A percentile compares a stretch with the other conserved stretches of the same genome.
Conservation (phyloP, 345 rosid species). For the Eucalyptus decipiens region DNA sequence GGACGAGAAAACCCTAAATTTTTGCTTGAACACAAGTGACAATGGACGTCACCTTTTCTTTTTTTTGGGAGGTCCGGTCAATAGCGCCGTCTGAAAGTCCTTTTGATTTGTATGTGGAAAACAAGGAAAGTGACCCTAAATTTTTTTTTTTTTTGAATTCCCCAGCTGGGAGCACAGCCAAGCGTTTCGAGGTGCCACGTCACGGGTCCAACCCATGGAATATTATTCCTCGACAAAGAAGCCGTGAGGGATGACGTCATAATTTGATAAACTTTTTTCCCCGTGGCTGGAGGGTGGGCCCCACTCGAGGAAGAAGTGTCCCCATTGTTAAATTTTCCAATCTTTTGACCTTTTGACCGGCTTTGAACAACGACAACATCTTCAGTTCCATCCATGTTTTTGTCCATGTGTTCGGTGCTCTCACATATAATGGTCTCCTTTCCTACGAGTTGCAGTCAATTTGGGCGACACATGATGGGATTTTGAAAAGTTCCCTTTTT, state of each 20-base stretch:
- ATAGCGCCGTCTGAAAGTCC: background rate
- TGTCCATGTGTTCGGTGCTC: background rate
- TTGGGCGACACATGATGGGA: constrained; percentile 22
- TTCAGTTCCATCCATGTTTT: background rate
- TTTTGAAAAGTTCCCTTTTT: background rate
- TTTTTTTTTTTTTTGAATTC: background rate
- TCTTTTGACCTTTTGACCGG: background rate
- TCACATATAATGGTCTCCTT: background rate
- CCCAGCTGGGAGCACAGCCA: background rate
- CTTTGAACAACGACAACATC: background rate
- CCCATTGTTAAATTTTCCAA: background rate
- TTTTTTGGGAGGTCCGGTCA: background rate
- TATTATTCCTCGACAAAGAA: background rate
- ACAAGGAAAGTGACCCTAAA: background rate
- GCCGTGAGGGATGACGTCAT: background rate
- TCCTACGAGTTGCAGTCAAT: constrained; percentile 21
- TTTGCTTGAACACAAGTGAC: background rate
- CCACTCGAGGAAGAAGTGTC: background rate
- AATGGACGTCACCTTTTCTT: background rate
- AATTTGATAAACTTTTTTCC: no score
- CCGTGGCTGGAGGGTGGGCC: background rate
- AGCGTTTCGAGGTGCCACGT: background rate
- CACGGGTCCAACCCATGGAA: background rate
- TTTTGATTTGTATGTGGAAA: background rate
- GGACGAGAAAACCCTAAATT: background rate